A percentile compares a stretch with the other conserved stretches of the same genome.
phyloP scores from a whole-genome alignment of 202 grass and related monocot species.

The Sporobolus alterniflorus region DNA sequence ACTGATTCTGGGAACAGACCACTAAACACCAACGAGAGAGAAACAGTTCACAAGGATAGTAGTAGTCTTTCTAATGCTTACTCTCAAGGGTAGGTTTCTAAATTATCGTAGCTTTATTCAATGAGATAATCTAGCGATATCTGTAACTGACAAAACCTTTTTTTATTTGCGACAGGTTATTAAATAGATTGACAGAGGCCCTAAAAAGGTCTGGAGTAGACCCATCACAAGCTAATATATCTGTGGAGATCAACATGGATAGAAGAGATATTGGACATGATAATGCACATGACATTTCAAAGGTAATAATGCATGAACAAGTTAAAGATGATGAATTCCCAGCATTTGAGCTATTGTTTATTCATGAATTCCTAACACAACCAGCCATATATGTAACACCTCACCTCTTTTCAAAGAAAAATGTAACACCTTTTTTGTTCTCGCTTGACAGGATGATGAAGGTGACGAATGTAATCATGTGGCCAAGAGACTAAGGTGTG shows the following conservation, averaged over 20 bases:
- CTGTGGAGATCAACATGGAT: conserved; percentile 84
- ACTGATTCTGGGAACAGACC: conserved; percentile 41
- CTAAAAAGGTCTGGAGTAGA: conserved; percentile 87
- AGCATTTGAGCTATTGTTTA: not conserved
- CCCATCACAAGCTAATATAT: conserved; percentile 81
- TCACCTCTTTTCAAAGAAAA: no score
- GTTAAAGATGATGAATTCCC: not conserved
- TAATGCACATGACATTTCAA: conserved; percentile 23
- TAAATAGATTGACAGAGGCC: conserved; percentile 71
- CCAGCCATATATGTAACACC: not conserved
- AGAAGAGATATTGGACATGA: conserved; percentile 43
- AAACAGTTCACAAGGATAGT: conserved; percentile 43
- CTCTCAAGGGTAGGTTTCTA: conserved; percentile 73
- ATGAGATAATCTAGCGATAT: not conserved
- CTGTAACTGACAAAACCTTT: conserved; percentile 18
- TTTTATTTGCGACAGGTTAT: conserved; percentile 51
- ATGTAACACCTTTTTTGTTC: not conserved
- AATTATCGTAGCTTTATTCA: not conserved
- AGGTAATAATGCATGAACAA: conserved; percentile 55
- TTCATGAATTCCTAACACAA: not conserved
- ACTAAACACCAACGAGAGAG: conserved; percentile 45
- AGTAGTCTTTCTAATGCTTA: conserved; percentile 74
- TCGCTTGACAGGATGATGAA: conserved; percentile 28
- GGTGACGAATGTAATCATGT: conserved; percentile 38
- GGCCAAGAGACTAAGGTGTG: conserved; percentile 37